phyloP scores from a whole-genome alignment of 2,329 filamentous ascomycete species.

The Penicillium sp. region DNA sequence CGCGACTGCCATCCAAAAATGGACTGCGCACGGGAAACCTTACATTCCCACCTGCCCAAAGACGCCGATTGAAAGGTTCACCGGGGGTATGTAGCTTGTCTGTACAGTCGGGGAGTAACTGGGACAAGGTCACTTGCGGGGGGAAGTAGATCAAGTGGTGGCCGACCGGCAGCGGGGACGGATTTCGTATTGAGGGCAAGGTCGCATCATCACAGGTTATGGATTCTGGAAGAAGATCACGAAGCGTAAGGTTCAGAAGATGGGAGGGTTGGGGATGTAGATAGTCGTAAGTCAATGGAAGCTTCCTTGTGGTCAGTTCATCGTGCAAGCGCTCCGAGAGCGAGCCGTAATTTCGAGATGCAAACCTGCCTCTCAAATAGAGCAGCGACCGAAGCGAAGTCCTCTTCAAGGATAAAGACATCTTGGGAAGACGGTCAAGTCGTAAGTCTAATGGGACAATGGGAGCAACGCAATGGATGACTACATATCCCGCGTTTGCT shows the following conservation, averaged over 20 bases:
- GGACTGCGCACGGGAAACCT: conserved; percentile 45
- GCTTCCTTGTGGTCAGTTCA: conserved; percentile 48
- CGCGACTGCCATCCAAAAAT: conserved; percentile 35
- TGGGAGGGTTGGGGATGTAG: conserved; percentile 60
- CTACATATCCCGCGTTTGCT: conserved; percentile 19
- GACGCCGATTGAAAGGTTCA: conserved; percentile 64
- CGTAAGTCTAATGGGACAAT: conserved; percentile 8
- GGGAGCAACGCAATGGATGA: not conserved
- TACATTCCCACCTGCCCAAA: conserved; percentile 85
- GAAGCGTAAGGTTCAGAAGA: conserved; percentile 62
- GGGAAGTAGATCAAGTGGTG: conserved; percentile 90
- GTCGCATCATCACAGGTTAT: conserved; percentile 25
- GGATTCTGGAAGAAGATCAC: conserved; percentile 50
- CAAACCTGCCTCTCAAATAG: conserved; percentile 3
- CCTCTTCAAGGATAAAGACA: conserved; percentile 6
- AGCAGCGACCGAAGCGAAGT: conserved; percentile 6
- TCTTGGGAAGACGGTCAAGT: not conserved
- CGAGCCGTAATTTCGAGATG: conserved; percentile 29
- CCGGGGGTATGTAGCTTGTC: conserved; percentile 76
- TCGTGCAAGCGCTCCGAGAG: conserved; percentile 40
- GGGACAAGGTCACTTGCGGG: conserved; percentile 57
- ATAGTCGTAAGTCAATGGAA: conserved; percentile 53
- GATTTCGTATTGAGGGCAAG: conserved; percentile 34
- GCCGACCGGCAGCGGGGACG: conserved; percentile 44
- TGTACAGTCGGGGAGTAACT: conserved; percentile 76